phyloP scores from a whole-genome alignment of 768 basidiomycete genomes.

The Pisolithus microcarpus region DNA sequence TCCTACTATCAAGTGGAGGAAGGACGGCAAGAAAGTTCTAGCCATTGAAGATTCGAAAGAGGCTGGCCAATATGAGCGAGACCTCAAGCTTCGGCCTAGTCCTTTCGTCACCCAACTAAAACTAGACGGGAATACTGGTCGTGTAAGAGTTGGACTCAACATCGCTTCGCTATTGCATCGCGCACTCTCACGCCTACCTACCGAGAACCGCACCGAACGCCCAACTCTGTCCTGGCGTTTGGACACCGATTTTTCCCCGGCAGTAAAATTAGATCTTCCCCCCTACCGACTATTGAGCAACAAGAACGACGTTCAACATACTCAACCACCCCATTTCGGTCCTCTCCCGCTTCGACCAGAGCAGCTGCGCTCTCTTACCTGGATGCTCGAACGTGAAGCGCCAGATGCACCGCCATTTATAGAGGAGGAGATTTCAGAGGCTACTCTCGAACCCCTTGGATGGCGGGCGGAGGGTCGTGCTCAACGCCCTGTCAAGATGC shows the following conservation, averaged over 20 bases:
- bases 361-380: constrained; percentile 82
- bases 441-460: constrained; percentile 74
- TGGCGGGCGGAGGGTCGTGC: constrained; percentile 96
- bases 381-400: constrained; percentile 86
- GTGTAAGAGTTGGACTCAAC: constrained; percentile 82
- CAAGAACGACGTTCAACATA: constrained; percentile 58
- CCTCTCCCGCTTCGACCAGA: constrained; percentile 68
- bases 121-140: constrained; percentile 54
- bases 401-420: constrained; percentile 61
- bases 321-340: constrained; percentile 71
- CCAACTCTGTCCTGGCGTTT: constrained; percentile 70
- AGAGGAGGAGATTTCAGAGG: constrained; percentile 93
- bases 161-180: constrained; percentile 82
- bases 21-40: constrained; percentile 46
- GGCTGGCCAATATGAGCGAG: constrained; percentile 84
- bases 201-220: constrained; percentile 38
- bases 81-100: constrained; percentile 77
- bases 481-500: constrained; percentile 62
- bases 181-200: constrained; percentile 72
- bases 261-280: constrained; percentile 49
- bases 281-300: constrained; percentile 74
- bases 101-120: constrained; percentile 84
- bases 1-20: constrained; percentile 72
- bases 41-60: constrained; percentile 80
- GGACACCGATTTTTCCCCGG: constrained; percentile 67